Base-by-base conservation (phyloP, 2,329 filamentous ascomycete species). In the Phaeophleospora eucalypticola region DNA sequence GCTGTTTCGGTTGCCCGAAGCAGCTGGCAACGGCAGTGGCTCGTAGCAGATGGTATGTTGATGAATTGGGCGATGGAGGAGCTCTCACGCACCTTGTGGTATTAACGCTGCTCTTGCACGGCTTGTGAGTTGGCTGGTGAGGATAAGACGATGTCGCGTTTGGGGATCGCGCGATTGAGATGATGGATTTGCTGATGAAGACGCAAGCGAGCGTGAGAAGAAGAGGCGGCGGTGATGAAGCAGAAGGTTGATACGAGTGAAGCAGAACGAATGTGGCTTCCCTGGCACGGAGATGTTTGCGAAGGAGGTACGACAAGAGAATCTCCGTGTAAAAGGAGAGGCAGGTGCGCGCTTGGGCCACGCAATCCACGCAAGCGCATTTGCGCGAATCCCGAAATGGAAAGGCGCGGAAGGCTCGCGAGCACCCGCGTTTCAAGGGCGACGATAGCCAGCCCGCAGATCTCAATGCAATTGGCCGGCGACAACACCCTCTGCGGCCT, bases 131-230 rank as follows among this genome's bases (percentile, higher is more conserved):
- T 12, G 43, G 21, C 35, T 40, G 43, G 27, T 40, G 45, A 32
- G 24, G 39, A 43, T 42, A 43, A 36, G 20, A 41, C 6, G 33
- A 4, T 19, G 36, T 34, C 35, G 42, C 24, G 33, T 33, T 20
- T 33, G 18, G 41, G 16, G 19, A 24, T 41, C 46, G 36, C 32
- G 15, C 36, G 32, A 32, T 36, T 48, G 41, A 29, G 32, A 36
- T 35, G 45, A 27, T 36, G 36, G 17, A 14, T 3, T 21, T 18
- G 41, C 16, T 32, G 41, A 34, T 38, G 36, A 12, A 7, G 24
- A 29, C 7, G 24, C 24, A 29, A 49, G 42, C 46, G 46, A 49
- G 46, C 41, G 46, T 49, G 34, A 34, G 41, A 49, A 49, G 46
- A 41, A 33, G 40, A 46, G 41, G 39, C 21, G 14, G 34, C n/a